Evolutionary conservation across 306 rosid genomes (phyloP), one percentile per base, ranked within the genome.

Genomic region (Cicer chorassanicum): DNA sequence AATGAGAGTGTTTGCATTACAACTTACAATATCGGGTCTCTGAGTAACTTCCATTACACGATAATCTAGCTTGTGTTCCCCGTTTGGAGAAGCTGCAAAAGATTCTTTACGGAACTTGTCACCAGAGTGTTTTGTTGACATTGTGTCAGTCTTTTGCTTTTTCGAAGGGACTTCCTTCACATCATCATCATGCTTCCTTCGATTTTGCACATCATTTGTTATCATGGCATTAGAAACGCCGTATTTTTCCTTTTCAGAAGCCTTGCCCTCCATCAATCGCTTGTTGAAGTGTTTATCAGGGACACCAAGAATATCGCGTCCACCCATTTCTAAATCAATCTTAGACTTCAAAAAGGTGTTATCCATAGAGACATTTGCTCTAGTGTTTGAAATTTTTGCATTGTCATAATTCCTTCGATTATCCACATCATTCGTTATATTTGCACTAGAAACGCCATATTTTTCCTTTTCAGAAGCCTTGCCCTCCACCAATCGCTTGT

Each of bases 21-120:
- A 76, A 87, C 96, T 92, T 90, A 94, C 93, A 65, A 74, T 78
- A 7, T 83, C 75, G 0, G 85, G 90, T 71, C 86, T 81, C 67
- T 56, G 79, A 59, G 93, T 68, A 70, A 87, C 90, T 74, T 90
- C 87, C 51, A 40, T 39, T 8, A 65, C 76, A 53, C 34, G 65
- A 38, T 51, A 68, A 74, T 81, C 88, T 14, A 69, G 56, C 73
- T 74, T 82, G 56, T 16, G 61, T 43, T 78, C 86, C 82, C 45
- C 67, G 41, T 40, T 70, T 9, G 38, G 55, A 67, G 72, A 44
- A 21, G 15, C 9, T 21, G 13, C n/a, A 14, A 84, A 48, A 64
- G 88, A 62, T 57, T 78, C 78, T 82, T 84, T 82, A 38, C 36
- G 43, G 68, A 74, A 77, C 84, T 79, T 85, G 61, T 81, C 85